Evolutionary conservation across 1,284 basidiomycete genomes (phyloP).

Genomic region (Amylostereum areolatum): DNA sequence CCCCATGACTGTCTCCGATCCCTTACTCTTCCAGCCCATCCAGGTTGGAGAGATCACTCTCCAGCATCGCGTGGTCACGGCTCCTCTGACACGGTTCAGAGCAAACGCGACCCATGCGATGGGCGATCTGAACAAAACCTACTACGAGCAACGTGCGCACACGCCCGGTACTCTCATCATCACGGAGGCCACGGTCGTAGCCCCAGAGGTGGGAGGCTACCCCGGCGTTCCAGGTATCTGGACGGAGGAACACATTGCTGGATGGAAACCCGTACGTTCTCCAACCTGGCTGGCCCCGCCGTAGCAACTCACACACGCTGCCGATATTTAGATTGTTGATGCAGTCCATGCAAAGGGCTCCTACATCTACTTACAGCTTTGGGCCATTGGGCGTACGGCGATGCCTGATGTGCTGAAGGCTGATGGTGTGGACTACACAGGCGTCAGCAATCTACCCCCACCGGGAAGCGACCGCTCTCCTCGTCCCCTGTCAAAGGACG

Average conservation of each 20-base stretch:
- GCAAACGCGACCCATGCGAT: conserved; percentile 20
- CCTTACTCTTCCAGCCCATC: conserved; percentile 23
- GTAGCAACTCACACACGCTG: background rate
- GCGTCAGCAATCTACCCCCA: conserved; percentile 33
- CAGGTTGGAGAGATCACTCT: conserved; percentile 21
- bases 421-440: conserved; percentile 24
- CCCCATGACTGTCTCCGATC: background rate
- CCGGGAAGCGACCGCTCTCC: conserved; percentile 23
- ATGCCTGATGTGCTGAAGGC: conserved; percentile 21
- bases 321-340: conserved; percentile 19
- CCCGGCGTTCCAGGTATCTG: conserved; percentile 37
- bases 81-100: conserved; percentile 28
- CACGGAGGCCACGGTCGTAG: conserved; percentile 40
- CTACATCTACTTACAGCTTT: conserved; percentile 39
- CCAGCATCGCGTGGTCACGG: conserved; percentile 24
- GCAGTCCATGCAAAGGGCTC: conserved; percentile 28
- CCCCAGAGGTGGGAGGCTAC: conserved; percentile 29
- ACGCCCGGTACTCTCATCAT: conserved; percentile 41
- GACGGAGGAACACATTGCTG: conserved; percentile 35
- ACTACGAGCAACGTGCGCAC: conserved; percentile 41
- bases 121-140: conserved; percentile 28
- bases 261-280: conserved; percentile 37
- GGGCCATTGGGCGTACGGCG: conserved; percentile 39
- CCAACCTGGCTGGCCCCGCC: background rate
- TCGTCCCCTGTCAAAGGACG: conserved; percentile 20